These are phyloP conservation scores for Brassica carinata DNA, from an alignment of 345 rosid genomes.

Conservation along the genomic window DNA sequence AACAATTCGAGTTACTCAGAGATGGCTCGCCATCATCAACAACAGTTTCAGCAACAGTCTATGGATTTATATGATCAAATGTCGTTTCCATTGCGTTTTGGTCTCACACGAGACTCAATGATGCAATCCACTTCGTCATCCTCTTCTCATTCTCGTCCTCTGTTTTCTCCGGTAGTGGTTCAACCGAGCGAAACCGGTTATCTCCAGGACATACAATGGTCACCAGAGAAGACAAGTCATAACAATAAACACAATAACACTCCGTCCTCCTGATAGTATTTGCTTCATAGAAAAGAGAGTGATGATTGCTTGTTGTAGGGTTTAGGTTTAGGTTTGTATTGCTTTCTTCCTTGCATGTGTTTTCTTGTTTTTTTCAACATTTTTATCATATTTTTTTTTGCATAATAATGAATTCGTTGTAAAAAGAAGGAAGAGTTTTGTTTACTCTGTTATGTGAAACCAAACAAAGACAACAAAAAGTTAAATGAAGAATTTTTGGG, in stretches of 20 bases:
- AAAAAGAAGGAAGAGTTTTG: background rate
- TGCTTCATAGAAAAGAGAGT: background rate
- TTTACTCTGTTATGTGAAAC: background rate
- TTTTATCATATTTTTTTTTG: slow-evolving; percentile 5
- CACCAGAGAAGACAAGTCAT: slow-evolving; percentile 31
- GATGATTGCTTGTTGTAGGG: slow-evolving; percentile 3
- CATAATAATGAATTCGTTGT: background rate
- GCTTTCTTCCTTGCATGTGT: slow-evolving; percentile 13
- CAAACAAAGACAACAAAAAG: background rate
- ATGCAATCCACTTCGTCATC: slow-evolving; percentile 40
- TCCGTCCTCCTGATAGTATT: slow-evolving; percentile 28
- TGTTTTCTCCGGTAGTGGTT: slow-evolving; percentile 19
- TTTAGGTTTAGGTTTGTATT: slow-evolving; percentile 23
- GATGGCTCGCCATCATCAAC: slow-evolving; percentile 17
- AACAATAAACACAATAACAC: background rate
- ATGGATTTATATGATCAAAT: slow-evolving; percentile 48
- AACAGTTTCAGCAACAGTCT: slow-evolving; percentile 31
- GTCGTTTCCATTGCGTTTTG: slow-evolving; percentile 44
- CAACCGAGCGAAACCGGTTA: slow-evolving; percentile 27
- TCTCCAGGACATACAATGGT: slow-evolving; percentile 30
- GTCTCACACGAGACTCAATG: slow-evolving; percentile 18
- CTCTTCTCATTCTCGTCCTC: slow-evolving; percentile 30
- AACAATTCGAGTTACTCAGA: slow-evolving; percentile 31
- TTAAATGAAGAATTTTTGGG: slow-evolving; percentile 2
- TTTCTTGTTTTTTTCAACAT: background rate